Percentiles rank a stretch among this genome's conserved stretches.
Conservation (phyloP, 768 basidiomycete species). For the Mycena vulgaris region DNA sequence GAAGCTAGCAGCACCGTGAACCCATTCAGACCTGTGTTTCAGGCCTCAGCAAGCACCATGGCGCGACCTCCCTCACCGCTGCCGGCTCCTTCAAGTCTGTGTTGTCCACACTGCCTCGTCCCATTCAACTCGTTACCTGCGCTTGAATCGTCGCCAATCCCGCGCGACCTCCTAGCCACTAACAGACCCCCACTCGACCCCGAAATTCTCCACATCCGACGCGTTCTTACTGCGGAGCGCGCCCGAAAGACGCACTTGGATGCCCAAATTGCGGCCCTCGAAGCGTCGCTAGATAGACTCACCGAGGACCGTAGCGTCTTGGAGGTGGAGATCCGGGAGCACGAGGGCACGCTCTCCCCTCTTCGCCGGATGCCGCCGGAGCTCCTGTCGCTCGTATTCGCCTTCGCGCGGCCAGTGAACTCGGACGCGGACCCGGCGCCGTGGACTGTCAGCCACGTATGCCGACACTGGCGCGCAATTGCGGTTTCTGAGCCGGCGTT, state of each 20-base stretch:
- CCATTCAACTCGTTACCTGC: neutral
- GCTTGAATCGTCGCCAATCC: neutral
- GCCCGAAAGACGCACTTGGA: conserved; percentile 2
- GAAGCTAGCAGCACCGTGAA: too few relatives aligned
- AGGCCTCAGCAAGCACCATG: too few relatives aligned
- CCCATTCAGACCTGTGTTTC: too few relatives aligned
- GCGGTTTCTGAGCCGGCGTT: neutral
- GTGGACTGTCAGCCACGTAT: conserved; percentile 15
- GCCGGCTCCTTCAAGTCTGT: too few relatives aligned
- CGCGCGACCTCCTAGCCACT: conserved; percentile 8
- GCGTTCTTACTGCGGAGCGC: neutral
- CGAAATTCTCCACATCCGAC: neutral
- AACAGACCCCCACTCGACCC: conserved; percentile 11
- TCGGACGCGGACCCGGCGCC: neutral
- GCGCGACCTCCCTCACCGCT: too few relatives aligned
- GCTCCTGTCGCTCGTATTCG: conserved; percentile 22
- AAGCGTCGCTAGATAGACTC: neutral
- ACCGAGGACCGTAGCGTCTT: neutral
- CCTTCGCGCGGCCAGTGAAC: neutral
- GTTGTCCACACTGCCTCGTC: conserved; percentile 5
- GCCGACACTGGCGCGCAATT: conserved; percentile 13
- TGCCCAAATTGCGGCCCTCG: conserved; percentile 5
- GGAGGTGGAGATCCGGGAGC: conserved; percentile 3
- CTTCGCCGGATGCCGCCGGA: conserved; percentile 26
- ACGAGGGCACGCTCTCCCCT: conserved; percentile 19